These are phyloP conservation scores for Candida sanyaensis DNA, from an alignment of 1,139 yeast genomes.

Conservation along the genomic window DNA sequence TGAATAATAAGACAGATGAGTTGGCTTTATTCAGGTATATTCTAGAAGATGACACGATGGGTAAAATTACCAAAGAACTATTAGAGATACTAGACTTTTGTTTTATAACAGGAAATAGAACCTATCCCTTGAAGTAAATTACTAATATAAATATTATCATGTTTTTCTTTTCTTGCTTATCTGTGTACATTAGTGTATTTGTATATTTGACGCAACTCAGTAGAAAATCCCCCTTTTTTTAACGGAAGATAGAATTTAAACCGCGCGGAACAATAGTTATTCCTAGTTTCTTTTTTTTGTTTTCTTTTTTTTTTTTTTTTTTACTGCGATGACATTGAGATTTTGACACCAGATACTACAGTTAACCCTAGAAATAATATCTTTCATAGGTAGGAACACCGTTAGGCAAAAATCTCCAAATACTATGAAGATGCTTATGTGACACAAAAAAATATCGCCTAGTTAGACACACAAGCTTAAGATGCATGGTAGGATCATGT, in stretches of 20 bases:
- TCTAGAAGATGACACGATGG: constrained; percentile 13
- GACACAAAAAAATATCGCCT: background rate
- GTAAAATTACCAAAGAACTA: constrained; percentile 15
- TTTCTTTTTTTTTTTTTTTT: no score
- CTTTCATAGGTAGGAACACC: no score
- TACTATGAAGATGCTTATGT: background rate
- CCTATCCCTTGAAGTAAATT: constrained; percentile 12
- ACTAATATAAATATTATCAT: background rate
- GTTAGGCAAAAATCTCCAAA: no score
- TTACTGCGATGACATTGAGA: no score
- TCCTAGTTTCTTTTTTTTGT: no score
- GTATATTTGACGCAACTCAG: no score
- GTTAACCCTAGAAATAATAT: no score
- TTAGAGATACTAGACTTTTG: constrained; percentile 29
- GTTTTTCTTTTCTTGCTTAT: background rate
- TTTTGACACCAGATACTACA: no score
- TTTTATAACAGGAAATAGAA: constrained; percentile 23
- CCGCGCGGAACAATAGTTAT: no score
- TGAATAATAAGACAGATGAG: constrained; percentile 38
- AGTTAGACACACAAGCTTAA: background rate
- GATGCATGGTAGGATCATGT: background rate
- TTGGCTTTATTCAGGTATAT: constrained; percentile 32
- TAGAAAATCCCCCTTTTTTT: no score
- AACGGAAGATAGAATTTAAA: no score
- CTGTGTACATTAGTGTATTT: no score